Percentiles rank a stretch among this genome's conserved stretches.
Conservation (phyloP, 1,284 basidiomycete species). For the Termitomyces sp. region DNA sequence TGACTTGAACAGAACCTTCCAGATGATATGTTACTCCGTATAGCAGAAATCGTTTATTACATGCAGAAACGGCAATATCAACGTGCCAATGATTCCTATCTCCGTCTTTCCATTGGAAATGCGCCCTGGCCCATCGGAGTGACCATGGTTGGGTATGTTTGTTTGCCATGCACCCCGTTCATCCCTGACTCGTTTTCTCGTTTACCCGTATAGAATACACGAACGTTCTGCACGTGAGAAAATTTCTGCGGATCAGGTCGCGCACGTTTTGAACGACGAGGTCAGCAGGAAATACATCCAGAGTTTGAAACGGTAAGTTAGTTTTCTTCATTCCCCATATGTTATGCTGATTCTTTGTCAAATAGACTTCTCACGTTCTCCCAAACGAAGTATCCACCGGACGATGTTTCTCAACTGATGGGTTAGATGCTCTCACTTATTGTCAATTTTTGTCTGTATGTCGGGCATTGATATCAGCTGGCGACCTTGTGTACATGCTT, state of each 20-base stretch:
- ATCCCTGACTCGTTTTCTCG: neutral
- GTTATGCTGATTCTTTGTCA: conserved; percentile 6
- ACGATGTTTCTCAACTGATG: conserved; percentile 88
- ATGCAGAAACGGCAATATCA: conserved; percentile 97
- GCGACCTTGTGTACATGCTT: neutral
- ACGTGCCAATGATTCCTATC: conserved; percentile 93
- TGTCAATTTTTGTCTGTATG: conserved; percentile 2
- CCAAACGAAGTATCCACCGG: conserved; percentile 91
- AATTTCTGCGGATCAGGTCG: conserved; percentile 94
- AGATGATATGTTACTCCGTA: conserved; percentile 80
- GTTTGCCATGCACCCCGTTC: neutral
- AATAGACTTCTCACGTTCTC: conserved; percentile 85
- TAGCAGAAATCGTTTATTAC: conserved; percentile 94
- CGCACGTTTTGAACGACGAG: conserved; percentile 98
- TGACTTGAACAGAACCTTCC: conserved; percentile 59
- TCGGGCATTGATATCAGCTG: neutral
- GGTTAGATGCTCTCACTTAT: conserved; percentile 40
- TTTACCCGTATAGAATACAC: conserved; percentile 69
- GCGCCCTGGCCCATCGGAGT: conserved; percentile 99
- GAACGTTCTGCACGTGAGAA: conserved; percentile 96
- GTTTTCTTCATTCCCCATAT: neutral
- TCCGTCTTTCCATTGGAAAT: conserved; percentile 95
- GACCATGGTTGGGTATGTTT: conserved; percentile 91
- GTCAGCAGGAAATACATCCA: conserved; percentile 99
- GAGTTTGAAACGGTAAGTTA: conserved; percentile 80